These are phyloP conservation scores for Xylaria castorea DNA, from an alignment of 495 filamentous ascomycete species.

Conservation along the genomic window DNA sequence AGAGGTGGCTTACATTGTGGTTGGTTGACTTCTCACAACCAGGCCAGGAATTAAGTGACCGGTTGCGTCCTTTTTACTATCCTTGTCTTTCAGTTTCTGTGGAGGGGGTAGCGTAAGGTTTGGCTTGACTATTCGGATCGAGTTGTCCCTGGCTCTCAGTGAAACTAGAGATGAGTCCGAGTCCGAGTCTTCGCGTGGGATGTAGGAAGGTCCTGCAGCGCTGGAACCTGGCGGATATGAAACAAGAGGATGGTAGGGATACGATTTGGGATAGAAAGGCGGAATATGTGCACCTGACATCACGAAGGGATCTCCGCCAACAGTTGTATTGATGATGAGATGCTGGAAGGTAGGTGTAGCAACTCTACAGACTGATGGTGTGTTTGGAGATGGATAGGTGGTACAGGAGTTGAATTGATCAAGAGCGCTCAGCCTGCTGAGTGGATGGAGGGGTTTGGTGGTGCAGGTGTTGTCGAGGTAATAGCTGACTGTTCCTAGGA, in stretches of 20 bases:
- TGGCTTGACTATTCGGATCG: slow-evolving; percentile 25
- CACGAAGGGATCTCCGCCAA: neutral
- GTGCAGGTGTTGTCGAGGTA: neutral
- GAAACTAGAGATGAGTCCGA: slow-evolving; percentile 5
- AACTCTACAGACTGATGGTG: neutral
- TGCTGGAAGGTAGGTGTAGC: neutral
- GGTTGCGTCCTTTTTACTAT: neutral
- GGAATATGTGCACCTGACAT: neutral
- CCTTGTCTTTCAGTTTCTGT: neutral
- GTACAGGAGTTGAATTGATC: neutral
- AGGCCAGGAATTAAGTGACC: neutral
- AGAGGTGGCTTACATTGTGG: slow-evolving; percentile 9
- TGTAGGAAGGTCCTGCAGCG: neutral
- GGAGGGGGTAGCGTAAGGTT: slow-evolving; percentile 11
- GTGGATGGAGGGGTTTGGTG: neutral
- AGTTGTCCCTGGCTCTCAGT: neutral
- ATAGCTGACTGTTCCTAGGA: neutral
- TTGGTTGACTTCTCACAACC: neutral
- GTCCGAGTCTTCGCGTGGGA: neutral
- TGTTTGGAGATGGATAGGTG: neutral
- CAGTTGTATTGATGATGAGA: neutral
- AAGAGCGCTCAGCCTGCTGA: neutral
- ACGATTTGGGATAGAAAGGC: neutral
- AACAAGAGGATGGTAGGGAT: neutral
- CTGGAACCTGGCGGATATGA: neutral